Percentiles rank a stretch among this genome's conserved stretches.
Evolutionary conservation across 768 basidiomycete genomes (phyloP).

Genomic region (Zangia roseola): DNA sequence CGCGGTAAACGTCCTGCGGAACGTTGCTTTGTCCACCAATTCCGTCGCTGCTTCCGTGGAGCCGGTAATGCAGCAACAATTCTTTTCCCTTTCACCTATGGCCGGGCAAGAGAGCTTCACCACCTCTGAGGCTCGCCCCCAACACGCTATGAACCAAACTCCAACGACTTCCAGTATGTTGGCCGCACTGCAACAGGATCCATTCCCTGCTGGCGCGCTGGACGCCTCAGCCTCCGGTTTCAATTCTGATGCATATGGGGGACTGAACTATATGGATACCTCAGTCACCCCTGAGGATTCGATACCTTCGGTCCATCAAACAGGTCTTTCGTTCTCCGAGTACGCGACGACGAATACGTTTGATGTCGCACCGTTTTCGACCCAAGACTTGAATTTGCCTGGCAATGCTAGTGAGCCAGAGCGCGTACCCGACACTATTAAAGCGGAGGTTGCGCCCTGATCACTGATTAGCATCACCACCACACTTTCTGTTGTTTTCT

Average conservation of each 20-base stretch:
- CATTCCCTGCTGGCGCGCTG: conserved; percentile 63
- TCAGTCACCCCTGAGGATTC: conserved; percentile 63
- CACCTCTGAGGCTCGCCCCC: conserved; percentile 59
- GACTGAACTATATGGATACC: conserved; percentile 77
- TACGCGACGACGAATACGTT: conserved; percentile 64
- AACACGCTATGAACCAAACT: conserved; percentile 70
- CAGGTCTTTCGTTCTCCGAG: conserved; percentile 70
- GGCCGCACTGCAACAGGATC: conserved; percentile 77
- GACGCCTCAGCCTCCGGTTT: conserved; percentile 64
- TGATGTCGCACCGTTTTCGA: conserved; percentile 66
- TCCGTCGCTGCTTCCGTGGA: conserved; percentile 91
- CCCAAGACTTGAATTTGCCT: conserved; percentile 63
- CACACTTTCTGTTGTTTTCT: conserved; percentile 24
- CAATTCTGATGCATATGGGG: conserved; percentile 65
- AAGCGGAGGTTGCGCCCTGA: conserved; percentile 54
- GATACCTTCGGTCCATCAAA: conserved; percentile 55
- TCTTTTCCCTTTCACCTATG: conserved; percentile 87
- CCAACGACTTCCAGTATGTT: conserved; percentile 91
- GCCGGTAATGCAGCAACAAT: conserved; percentile 88
- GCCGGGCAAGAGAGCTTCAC: conserved; percentile 80
- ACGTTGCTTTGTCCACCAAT: conserved; percentile 85
- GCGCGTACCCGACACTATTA: conserved; percentile 61
- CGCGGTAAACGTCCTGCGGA: conserved; percentile 83
- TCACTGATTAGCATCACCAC: conserved; percentile 11
- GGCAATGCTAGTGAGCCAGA: conserved; percentile 60